A percentile compares a stretch with the other conserved stretches of the same genome.
phyloP scores from a whole-genome alignment of 345 rosid species.

The Aquilaria sinensis region DNA sequence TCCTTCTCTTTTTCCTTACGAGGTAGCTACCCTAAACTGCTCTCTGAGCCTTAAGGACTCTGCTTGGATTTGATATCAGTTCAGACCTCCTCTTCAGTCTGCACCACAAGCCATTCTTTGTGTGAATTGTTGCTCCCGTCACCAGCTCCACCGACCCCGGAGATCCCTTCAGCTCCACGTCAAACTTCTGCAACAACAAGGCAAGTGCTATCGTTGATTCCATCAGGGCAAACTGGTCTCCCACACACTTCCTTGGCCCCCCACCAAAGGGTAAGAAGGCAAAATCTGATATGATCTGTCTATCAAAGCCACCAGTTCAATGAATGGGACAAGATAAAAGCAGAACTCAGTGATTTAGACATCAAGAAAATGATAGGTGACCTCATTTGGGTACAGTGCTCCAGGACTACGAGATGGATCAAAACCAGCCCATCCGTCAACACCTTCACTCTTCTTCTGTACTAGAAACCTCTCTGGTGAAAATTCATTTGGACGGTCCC shows the following conservation, averaged over 20 bases:
- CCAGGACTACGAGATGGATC: slow-evolving; percentile 94
- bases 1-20: neutral
- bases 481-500: slow-evolving; percentile 76
- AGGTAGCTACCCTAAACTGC: neutral
- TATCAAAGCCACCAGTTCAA: slow-evolving; percentile 9
- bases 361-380: slow-evolving; percentile 7
- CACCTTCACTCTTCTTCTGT: slow-evolving; percentile 40
- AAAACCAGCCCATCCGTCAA: slow-evolving; percentile 90
- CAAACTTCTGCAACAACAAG: slow-evolving; percentile 69
- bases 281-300: slow-evolving; percentile 74
- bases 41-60: no score
- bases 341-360: neutral
- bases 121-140: slow-evolving; percentile 88
- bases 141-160: slow-evolving; percentile 77
- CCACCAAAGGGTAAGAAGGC: slow-evolving; percentile 93
- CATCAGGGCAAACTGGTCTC: slow-evolving; percentile 95
- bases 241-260: slow-evolving; percentile 90
- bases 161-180: slow-evolving; percentile 60
- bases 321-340: neutral
- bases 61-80: slow-evolving; percentile 1
- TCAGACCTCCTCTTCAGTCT: slow-evolving; percentile 55
- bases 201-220: slow-evolving; percentile 78
- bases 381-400: slow-evolving; percentile 90
- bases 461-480: slow-evolving; percentile 76
- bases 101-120: slow-evolving; percentile 86